Evolutionary conservation across 2,329 filamentous ascomycete species (phyloP).

Genomic region (Paracoccidioides brasiliensis): DNA sequence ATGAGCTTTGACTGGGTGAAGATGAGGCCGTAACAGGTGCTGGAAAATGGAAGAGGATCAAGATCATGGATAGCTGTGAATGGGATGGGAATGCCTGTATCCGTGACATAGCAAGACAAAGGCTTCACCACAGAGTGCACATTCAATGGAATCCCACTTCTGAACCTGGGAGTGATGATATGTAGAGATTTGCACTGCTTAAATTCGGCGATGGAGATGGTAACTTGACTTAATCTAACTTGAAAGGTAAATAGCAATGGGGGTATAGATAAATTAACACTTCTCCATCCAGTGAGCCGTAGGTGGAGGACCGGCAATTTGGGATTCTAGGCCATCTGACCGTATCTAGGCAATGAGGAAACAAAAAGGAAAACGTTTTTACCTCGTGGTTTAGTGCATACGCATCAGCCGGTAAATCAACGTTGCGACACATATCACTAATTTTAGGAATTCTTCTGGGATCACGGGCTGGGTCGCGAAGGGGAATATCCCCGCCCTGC

Average conservation of each 20-base stretch:
- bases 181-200: not conserved
- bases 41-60: not conserved
- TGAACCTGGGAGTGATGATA: not conserved
- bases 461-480: conserved; percentile 2
- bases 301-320: not conserved
- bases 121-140: not conserved
- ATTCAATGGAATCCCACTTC: not conserved
- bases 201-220: not conserved
- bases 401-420: conserved; percentile 5
- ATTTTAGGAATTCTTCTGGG: not conserved
- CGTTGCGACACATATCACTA: conserved; percentile 9
- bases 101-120: not conserved
- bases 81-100: not conserved
- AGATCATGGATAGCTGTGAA: not conserved
- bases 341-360: no score
- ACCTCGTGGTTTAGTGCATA: conserved; percentile 1
- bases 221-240: not conserved
- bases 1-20: not conserved
- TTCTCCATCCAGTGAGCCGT: not conserved
- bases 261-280: not conserved
- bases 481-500: conserved; percentile 1
- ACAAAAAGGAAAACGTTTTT: not conserved
- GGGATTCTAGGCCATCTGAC: not conserved
- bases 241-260: not conserved
- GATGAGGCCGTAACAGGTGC: not conserved